Evolutionary conservation across 176 grass and related monocot genomes (phyloP), one percentile per base, ranked within the genome.

Genomic region (Echinochloa phyllopogon): DNA sequence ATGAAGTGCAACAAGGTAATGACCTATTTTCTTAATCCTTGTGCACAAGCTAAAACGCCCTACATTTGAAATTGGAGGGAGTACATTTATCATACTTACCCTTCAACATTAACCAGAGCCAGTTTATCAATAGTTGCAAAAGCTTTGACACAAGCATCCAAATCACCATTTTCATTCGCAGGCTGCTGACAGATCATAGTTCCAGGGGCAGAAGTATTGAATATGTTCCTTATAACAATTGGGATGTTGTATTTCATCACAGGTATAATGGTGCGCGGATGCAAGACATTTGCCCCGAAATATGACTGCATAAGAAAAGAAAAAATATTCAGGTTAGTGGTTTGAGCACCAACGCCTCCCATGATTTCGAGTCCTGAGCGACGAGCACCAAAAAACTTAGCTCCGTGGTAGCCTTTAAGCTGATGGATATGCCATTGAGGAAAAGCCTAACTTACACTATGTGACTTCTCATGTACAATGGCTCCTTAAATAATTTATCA

Each of bases 251-350:
- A 76, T 76, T 80, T 94, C 94, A 97, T 97, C 55, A 94, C 91
- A 64, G 91, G 94, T 87, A 97, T 97, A 56, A 97, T 97, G 36
- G 94, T 97, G 17, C 94, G 87, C 13, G 94, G 94, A 81, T 97
- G 91, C 87, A 97, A 76, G 43, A 97, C 94, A 84, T 97, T 97
- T 57, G 94, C 94, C 69, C 94, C 91, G 53, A 97, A 97, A 75
- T 97, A 97, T 57, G 94, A 97, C 91, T 97, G 91, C 78, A 75
- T 65, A 62, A 61, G 59, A 79, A 55, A 41, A 69, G 80, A 72
- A 38, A 47, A 55, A 20, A 8, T 65, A 61, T 69, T 75, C 18
- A 88, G 29, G 43, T 80, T 37, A 63, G 13, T 39, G 10, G 41
- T 53, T 38, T 39, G 14, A 15, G 36, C 25, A 36, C 24, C 53